Base-by-base conservation (phyloP, 371 early-diverging fungal genomes). In the Choanephora cucurbitarum region DNA sequence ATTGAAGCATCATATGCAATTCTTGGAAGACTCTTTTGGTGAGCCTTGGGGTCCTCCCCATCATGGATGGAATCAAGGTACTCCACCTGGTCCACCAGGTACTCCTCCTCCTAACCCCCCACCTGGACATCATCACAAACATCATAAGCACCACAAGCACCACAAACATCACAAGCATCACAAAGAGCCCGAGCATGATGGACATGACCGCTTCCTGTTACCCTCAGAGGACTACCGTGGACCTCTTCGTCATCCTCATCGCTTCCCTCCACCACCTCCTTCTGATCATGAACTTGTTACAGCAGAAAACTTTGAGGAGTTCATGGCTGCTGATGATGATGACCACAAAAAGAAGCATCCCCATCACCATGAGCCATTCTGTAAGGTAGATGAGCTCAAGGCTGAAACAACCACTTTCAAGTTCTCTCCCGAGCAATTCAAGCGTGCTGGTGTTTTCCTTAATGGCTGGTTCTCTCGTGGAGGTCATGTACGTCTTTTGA, bases 381-480 rank as follows among this genome's bases (percentile, higher is more conserved):
- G 66, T 57, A 53, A 60, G 31, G n/a, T 46, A 9, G 42, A 56
- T 8, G 41, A 54, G 10, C 54, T 66, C 9, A 44, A 56, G 18
- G 44, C 62, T 19, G 28, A 24, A 10, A 58, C 55, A 11, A 58
- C 67, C 3, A 47, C 55, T 13, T 62, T 59, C 15, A 33, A 40
- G 37, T 62, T 67, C 44, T 62, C 62, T 1, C 56, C 62, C 22
- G 57, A 67, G 18, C 23, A 55, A 8, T 67, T 62, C 48, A 43
- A 58, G 40, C 52, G 55, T 41, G 39, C 63, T 15, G 55, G 42
- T 37, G 32, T 67, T 23, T 52, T 62, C 23, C 52, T 52, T 22
- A 45, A 45, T 9, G 63, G 63, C 17, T 46, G 47, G 23, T 62
- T 62, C 46, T 56, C 52, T 22, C 41, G 21, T 24, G 63, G 63